Evolutionary conservation across 2,329 filamentous ascomycete genomes (phyloP), one percentile per base, ranked within the genome.

Genomic region (Epichloe festucae): DNA sequence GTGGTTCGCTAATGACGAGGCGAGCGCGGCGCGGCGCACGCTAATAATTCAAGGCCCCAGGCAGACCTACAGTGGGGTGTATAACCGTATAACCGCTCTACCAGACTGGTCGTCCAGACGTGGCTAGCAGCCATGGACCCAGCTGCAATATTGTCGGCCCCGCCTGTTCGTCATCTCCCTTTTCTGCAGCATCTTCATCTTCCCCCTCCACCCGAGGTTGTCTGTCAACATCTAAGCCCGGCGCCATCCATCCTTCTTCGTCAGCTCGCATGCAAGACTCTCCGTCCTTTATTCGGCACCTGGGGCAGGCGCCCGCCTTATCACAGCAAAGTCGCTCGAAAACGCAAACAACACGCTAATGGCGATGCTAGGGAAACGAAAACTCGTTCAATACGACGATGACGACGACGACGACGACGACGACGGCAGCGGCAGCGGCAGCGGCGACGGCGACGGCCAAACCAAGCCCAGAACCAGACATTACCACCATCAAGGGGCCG

Each of bases 351-450:
- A 11, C 31, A 49, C 5, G 7, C 39, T 40, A n/a, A 44, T 50
- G n/a, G 27, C 48, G 5, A 65, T 65, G 62, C 46, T 51, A 11
- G 51, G 48, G 5, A 65, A 65, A 50, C 59, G 62, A 31, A 64
- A 59, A 51, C 48, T 50, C 52, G 53, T 53, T 46, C 15, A 35
- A 4, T 50, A 53, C 19, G 46, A 51, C 4, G 48, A 49, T 40
- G 49, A 49, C 10, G 49, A 39, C 46, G 42, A 50, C n/a, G 17
- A 21, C 46, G 21, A 23, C 21, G 21, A 23, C 1, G 21, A 23
- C 21, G 21, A 21, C 21, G 21, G 3, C 17, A 17, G 17, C 17
- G 17, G 17, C 23, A 4, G 5, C 23, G 23, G 38, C 34, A 15
- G 42, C n/a, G 23, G 14, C 42, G 34, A 17, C 4, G 23, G 7